These are phyloP conservation scores for Termitomyces sp. DNA, from an alignment of 768 basidiomycete species.

Conservation along the genomic window DNA sequence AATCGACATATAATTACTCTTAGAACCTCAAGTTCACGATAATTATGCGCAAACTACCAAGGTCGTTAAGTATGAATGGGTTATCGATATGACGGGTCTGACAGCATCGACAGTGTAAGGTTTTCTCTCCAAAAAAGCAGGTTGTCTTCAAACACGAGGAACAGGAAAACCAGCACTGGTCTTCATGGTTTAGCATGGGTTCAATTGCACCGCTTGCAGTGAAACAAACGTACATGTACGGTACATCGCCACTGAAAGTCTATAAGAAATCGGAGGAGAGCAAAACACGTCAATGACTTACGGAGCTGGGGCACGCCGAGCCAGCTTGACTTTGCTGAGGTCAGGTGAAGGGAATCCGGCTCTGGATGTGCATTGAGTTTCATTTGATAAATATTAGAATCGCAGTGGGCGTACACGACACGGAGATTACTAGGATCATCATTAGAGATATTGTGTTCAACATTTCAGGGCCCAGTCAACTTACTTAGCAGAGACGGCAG, in stretches of 20 bases:
- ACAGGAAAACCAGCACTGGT: conserved; percentile 7
- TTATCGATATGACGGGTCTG: not conserved
- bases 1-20: not conserved
- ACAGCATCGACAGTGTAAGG: not conserved
- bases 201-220: not conserved
- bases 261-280: not conserved
- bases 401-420: not conserved
- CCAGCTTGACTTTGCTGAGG: conserved; percentile 5
- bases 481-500: conserved; percentile 9
- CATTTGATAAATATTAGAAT: not conserved
- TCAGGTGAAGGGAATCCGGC: conserved; percentile 10
- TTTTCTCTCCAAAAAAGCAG: not conserved
- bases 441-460: not conserved
- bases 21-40: not conserved
- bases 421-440: not conserved
- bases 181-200: not conserved
- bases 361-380: not conserved
- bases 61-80: not conserved
- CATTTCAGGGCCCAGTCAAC: not conserved
- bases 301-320: conserved; percentile 5
- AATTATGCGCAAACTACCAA: not conserved
- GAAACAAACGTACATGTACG: not conserved
- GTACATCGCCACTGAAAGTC: not conserved
- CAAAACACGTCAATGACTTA: not conserved
- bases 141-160: not conserved